Evolutionary conservation across 2,329 filamentous ascomycete genomes (phyloP), one percentile per base, ranked within the genome.

Genomic region (Cladosporium colombiae): DNA sequence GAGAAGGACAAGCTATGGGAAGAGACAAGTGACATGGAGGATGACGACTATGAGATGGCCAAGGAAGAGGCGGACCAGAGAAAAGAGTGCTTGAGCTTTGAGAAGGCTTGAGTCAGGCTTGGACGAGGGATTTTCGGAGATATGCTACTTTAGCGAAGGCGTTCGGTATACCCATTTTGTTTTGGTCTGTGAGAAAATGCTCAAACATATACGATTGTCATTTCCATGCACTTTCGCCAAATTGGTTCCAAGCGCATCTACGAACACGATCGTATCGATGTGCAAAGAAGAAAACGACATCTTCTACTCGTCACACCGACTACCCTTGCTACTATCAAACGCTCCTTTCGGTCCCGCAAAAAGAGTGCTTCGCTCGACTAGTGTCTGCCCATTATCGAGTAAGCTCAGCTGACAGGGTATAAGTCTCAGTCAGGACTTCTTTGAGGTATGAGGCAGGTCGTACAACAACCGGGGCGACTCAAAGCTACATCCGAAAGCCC

Each of bases 1-100:
- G 94, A 98, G 79, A 89, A 92, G 79, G 86, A 89, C 69, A 91
- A 88, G 79, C 80, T 96, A 70, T 96, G 91, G 90, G 92, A 95
- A 49, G 92, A 97, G 75, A 89, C 88, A 21, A 96, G 92, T 73
- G 92, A 95, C 69, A 83, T 94, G 68, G 91, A 90, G 4, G 91
- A 95, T 67, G 95, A 99, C 75, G 95, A 99, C 74, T 90, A 89
- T 72, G 81, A 90, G 57, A 83, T 90, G 64, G 88, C 90, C 29
- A 84, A 85, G 52, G 95, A 99, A 78, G 95, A 98, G 74, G 79
- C 80, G 23, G 80, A 82, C 64, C 86, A 88, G 74, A 79, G 85
- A 70, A 77, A 74, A 49, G 79, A 81, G 67, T 82, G 80, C 58
- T 75, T 83, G 71, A 79, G 80, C 59, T 79, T 78, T 68, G 76